These are phyloP conservation scores for Lizanozyma gosingica DNA, from an alignment of 1,139 yeast species.

Conservation along the genomic window DNA sequence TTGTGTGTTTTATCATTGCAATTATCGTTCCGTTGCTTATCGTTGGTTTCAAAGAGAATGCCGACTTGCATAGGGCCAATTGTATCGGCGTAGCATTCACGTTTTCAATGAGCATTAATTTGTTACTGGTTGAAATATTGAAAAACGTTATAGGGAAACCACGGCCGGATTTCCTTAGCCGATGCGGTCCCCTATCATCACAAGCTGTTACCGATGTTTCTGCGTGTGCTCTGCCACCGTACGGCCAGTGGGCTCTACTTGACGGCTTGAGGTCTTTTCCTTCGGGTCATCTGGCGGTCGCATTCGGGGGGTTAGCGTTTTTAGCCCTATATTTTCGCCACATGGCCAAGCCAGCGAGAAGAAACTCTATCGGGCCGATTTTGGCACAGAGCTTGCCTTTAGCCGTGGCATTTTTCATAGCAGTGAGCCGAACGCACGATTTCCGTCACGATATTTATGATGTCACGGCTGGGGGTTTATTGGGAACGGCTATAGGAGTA, in stretches of 20 bases:
- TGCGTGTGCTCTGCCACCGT: neutral
- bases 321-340: neutral
- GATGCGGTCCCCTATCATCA: neutral
- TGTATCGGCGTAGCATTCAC: neutral
- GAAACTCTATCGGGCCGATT: neutral
- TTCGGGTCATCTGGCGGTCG: neutral
- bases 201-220: neutral
- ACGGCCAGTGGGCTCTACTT: neutral
- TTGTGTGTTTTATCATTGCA: neutral
- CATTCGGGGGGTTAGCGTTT: neutral
- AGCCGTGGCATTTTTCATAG: slow-evolving; percentile 4
- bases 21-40: neutral
- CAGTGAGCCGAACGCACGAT: slow-evolving; percentile 15
- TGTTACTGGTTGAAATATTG: neutral
- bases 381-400: neutral
- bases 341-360: neutral
- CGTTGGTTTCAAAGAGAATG: neutral
- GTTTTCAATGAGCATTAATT: neutral
- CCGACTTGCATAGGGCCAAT: neutral
- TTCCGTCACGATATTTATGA: slow-evolving; percentile 19
- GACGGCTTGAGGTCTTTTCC: neutral
- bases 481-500: slow-evolving; percentile 13
- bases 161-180: neutral
- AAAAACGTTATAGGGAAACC: neutral
- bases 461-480: slow-evolving; percentile 13